Evolutionary conservation across 169 alveolate species (phyloP), one percentile per base, ranked within the genome.

Genomic region (Eimeria tenella): DNA sequence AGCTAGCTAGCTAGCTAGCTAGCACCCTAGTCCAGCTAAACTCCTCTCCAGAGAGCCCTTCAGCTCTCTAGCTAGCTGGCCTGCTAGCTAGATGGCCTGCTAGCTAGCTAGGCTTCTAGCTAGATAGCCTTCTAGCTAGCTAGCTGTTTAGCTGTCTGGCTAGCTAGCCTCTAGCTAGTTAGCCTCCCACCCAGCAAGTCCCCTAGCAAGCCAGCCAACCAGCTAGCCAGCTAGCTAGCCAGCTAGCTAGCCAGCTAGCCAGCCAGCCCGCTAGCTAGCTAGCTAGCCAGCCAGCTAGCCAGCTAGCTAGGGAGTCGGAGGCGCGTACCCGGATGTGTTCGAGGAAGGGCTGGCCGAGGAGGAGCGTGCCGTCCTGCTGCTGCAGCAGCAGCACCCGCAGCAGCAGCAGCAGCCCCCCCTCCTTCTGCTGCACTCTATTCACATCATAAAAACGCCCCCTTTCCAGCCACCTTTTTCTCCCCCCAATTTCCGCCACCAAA

Each of bases 381-480:
- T 96, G 97, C 87, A 94, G 96, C 95, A 97, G 95, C 68, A 95
- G 93, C 7, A 97, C 96, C 65, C 98, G 53, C 95, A 96, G 95
- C 53, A 97, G 95, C 74, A 93, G 86, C 21, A 97, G 93, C 50
- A 79, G 93, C 86, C 95, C 93, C 23, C 98, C 98, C 62, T 93
- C 98, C 74, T 95, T 96, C 84, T 96, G 98, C 25, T 96, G 97
- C 15, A 97, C 77, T 68, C 98, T 95, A 90, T 96, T 94, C 42
- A 97, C 97, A 84, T 97, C 98, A 95, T 97, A 97, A 94, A 93
- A 97, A 62, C 98, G 71, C 53, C 98, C 98, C 83, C 95, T 94
- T 82, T 97, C 98, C 79, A 97, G 70, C 98, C 98, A 96, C 84
- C 96, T 49, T 71, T 97, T 97, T 19, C 81, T 92, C 19, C 98